phyloP scores from a whole-genome alignment of 768 basidiomycete genomes.

The Porpolomopsis calyptriformis region DNA sequence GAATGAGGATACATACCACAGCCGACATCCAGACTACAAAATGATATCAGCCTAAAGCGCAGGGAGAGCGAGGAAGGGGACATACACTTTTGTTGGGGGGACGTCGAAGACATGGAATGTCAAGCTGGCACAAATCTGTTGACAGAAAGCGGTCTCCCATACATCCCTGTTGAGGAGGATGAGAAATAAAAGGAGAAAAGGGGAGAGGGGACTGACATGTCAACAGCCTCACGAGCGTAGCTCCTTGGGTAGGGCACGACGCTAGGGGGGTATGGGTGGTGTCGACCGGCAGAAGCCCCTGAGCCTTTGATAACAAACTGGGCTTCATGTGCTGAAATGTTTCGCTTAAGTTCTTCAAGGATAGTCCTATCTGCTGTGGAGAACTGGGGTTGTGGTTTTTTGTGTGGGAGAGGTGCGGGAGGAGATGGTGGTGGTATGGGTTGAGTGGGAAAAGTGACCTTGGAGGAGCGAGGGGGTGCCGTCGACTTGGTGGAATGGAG shows the following conservation, averaged over 20 bases:
- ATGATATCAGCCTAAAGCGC: not conserved
- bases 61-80: slow-evolving; percentile 5
- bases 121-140: slow-evolving; percentile 43
- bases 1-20: slow-evolving; percentile 40
- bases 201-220: slow-evolving; percentile 42
- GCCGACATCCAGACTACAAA: slow-evolving; percentile 53
- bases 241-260: slow-evolving; percentile 62
- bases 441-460: too few relatives aligned
- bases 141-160: slow-evolving; percentile 51
- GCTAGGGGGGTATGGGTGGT: slow-evolving; percentile 40
- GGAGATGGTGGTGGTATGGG: not conserved
- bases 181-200: slow-evolving; percentile 3
- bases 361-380: slow-evolving; percentile 55
- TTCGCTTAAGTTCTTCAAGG: slow-evolving; percentile 43
- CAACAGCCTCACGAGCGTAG: slow-evolving; percentile 52
- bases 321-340: slow-evolving; percentile 40
- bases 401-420: not conserved
- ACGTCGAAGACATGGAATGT: slow-evolving; percentile 57
- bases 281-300: slow-evolving; percentile 35
- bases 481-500: too few relatives aligned
- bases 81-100: slow-evolving; percentile 54
- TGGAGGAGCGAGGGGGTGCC: too few relatives aligned
- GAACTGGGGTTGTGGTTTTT: slow-evolving; percentile 24
- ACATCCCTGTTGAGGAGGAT: slow-evolving; percentile 39
- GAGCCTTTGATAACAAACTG: slow-evolving; percentile 50